Percentiles rank a stretch among this genome's conserved stretches.
phyloP scores from a whole-genome alignment of 257 asterid species.

The Knoxia roxburghii region DNA sequence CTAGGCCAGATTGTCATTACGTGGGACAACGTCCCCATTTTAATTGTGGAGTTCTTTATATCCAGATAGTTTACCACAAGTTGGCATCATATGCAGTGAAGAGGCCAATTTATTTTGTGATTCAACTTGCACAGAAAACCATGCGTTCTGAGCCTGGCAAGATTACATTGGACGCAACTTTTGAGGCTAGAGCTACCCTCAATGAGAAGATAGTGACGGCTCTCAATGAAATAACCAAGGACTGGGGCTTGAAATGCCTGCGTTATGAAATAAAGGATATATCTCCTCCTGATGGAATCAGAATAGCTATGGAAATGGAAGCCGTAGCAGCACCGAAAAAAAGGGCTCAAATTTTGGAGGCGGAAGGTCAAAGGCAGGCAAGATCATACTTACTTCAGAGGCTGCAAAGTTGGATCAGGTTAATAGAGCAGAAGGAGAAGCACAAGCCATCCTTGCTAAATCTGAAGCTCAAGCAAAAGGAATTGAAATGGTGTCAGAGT shows the following conservation, averaged over 20 bases:
- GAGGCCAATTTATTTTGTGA: constrained; percentile 71
- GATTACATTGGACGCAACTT: constrained; percentile 91
- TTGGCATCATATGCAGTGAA: constrained; percentile 95
- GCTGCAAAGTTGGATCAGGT: constrained; percentile 83
- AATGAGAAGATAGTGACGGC: constrained; percentile 86
- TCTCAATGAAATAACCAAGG: constrained; percentile 78
- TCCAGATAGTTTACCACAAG: constrained; percentile 83
- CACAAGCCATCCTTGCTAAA: constrained; percentile 82
- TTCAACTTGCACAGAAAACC: constrained; percentile 92
- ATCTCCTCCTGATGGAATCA: constrained; percentile 82
- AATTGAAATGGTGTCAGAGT: constrained; percentile 55
- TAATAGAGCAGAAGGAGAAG: constrained; percentile 91
- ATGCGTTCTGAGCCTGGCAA: constrained; percentile 99
- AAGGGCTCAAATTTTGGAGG: constrained; percentile 86
- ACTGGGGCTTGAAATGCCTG: constrained; percentile 87
- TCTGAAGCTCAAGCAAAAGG: constrained; percentile 85
- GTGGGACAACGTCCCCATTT: constrained; percentile 81
- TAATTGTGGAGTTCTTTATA: constrained; percentile 77
- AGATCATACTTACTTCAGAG: constrained; percentile 84
- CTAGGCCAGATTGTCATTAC: constrained; percentile 80
- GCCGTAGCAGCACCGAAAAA: constrained; percentile 95
- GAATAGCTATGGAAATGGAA: constrained; percentile 96
- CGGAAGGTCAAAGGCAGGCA: constrained; percentile 97
- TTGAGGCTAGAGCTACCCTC: constrained; percentile 85
- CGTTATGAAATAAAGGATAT: constrained; percentile 97